phyloP scores from a whole-genome alignment of 148 eudicot genomes.

The Persicaria maculosa region DNA sequence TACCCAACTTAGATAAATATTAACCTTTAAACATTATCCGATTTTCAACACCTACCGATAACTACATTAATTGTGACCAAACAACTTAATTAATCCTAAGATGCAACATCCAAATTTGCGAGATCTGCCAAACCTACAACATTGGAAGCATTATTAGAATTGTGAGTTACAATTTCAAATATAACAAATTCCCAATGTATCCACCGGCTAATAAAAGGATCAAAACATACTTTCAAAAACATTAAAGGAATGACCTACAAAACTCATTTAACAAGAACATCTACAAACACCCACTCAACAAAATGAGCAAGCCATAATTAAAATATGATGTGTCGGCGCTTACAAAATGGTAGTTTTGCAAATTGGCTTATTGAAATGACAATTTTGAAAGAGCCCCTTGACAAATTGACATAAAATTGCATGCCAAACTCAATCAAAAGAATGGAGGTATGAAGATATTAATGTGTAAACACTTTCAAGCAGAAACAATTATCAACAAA shows the following conservation, averaged over 20 bases:
- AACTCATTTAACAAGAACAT: too few relatives aligned
- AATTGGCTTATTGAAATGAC: too few relatives aligned
- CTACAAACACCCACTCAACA: neutral
- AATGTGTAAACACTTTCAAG: too few relatives aligned
- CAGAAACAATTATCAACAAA: neutral
- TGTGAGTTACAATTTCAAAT: neutral
- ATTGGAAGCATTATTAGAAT: neutral
- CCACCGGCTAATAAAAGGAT: neutral
- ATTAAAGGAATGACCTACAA: too few relatives aligned
- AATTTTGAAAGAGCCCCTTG: too few relatives aligned
- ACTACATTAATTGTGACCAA: neutral
- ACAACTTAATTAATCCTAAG: neutral
- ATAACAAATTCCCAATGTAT: neutral
- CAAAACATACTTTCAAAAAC: too few relatives aligned
- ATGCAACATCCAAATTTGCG: constrained; percentile 8
- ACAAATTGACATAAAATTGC: too few relatives aligned
- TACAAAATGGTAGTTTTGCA: too few relatives aligned
- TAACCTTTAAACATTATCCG: neutral
- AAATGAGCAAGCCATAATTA: neutral
- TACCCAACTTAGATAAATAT: neutral
- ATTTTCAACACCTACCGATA: neutral
- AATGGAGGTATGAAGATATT: too few relatives aligned
- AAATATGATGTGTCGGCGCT: too few relatives aligned
- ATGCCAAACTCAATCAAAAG: too few relatives aligned
- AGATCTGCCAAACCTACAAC: neutral